Conservation (phyloP, 768 basidiomycete species). For the Termitomyces sp. region DNA sequence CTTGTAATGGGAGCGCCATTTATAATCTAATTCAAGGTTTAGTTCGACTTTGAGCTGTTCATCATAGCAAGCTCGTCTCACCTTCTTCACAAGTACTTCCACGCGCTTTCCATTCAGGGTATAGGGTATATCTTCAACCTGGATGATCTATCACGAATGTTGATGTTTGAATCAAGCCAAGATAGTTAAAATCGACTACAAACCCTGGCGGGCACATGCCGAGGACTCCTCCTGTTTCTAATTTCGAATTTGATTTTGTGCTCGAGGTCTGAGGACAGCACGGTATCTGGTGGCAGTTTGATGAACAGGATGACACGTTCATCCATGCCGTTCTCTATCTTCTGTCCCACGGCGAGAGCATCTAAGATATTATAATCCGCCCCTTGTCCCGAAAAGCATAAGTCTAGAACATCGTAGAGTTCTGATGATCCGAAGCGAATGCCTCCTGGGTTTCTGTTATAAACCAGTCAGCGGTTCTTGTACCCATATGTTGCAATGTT, state of each 20-base stretch:
- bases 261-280: conserved; percentile 45
- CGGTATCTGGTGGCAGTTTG: conserved; percentile 47
- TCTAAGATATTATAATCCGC: conserved; percentile 43
- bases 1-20: conserved; percentile 66
- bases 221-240: conserved; percentile 55
- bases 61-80: conserved; percentile 18
- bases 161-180: background rate
- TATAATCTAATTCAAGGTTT: conserved; percentile 47
- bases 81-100: conserved; percentile 76
- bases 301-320: conserved; percentile 76
- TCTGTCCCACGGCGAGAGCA: conserved; percentile 67
- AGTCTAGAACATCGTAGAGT: conserved; percentile 73
- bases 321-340: conserved; percentile 57
- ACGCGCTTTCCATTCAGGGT: conserved; percentile 80
- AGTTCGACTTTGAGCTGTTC: background rate
- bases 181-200: conserved; percentile 16
- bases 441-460: conserved; percentile 68
- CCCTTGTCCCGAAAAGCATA: conserved; percentile 42
- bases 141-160: conserved; percentile 45
- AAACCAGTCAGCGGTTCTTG: conserved; percentile 18
- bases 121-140: conserved; percentile 67
- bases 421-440: conserved; percentile 79
- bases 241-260: conserved; percentile 57
- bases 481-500: conserved; percentile 3
- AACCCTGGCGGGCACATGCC: conserved; percentile 74